A percentile compares a stretch with the other conserved stretches of the same genome.
Evolutionary conservation across 495 filamentous ascomycete genomes (phyloP).

Genomic region (Penicillium robsamsonii): DNA sequence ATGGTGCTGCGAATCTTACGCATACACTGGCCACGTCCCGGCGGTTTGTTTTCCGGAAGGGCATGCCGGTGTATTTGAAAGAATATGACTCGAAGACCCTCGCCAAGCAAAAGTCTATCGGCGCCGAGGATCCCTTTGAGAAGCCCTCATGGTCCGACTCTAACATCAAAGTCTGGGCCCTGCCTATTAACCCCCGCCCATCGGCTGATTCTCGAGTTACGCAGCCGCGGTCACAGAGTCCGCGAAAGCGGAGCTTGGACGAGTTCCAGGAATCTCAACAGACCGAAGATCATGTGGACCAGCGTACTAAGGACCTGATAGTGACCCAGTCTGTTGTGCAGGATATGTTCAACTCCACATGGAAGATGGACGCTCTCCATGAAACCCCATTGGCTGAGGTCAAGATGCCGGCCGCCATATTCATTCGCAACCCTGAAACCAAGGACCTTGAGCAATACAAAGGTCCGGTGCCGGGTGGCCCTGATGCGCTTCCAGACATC

Average conservation of each 20-base stretch:
- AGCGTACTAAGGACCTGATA: conserved; percentile 43
- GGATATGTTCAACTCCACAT: conserved; percentile 80
- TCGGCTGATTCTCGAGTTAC: conserved; percentile 6
- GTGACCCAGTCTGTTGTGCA: conserved; percentile 60
- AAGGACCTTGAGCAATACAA: conserved; percentile 63
- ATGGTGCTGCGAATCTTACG: conserved; percentile 73
- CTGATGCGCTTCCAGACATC: conserved; percentile 55
- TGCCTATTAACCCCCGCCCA: conserved; percentile 52
- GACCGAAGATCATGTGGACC: conserved; percentile 11
- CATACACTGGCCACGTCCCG: conserved; percentile 80
- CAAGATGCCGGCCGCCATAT: conserved; percentile 64
- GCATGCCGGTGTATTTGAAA: conserved; percentile 63
- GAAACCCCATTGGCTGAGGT: conserved; percentile 65
- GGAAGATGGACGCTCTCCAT: conserved; percentile 66
- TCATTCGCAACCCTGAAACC: conserved; percentile 62
- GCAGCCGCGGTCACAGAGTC: conserved; percentile 29
- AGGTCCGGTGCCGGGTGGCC: conserved; percentile 58
- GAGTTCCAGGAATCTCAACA: conserved; percentile 46
- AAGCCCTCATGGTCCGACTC: conserved; percentile 70
- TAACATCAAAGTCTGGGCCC: conserved; percentile 78
- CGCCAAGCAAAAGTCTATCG: conserved; percentile 15
- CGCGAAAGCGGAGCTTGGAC: conserved; percentile 62
- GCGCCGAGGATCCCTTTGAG: conserved; percentile 36
- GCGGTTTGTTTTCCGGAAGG: conserved; percentile 82
- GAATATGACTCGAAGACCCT: conserved; percentile 58